Base-by-base conservation (phyloP, 129 eudicot species). In the Kitagawia praeruptora region DNA sequence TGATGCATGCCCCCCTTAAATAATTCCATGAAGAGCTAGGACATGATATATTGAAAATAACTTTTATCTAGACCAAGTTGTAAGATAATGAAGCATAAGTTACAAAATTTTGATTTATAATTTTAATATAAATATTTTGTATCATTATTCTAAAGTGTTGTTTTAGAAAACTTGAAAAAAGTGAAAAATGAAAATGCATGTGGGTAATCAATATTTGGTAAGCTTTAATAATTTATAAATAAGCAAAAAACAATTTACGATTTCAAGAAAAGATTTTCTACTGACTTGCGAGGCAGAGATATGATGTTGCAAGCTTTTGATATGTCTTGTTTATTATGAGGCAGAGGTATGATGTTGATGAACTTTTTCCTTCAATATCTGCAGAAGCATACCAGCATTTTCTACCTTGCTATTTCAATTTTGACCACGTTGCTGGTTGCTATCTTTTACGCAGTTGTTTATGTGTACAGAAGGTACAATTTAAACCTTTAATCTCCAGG, bases 361-460 rank as follows among this genome's bases (percentile, higher is more conserved):
- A 34, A 0, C 23, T 58, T 74, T 27, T 54, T 64, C 46, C 12
- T 71, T 25, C n/a, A 41, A 56, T 31, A 31, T 70, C 37, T 85
- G 87, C 97, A 93, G 95, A 91, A 90, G 90, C 91, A 87, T 78
- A 89, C 97, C 47, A 91, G 83, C 76, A 76, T 89, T 38, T 91
- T 93, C 86, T 91, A 89, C 87, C 79, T 91, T 86, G 89, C 90
- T 80, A 79, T 83, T 64, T 87, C 98, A 56, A 77, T 93, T 85
- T 79, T 93, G 82, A 84, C 83, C 28, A 39, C 88, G 83, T 82
- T 93, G 97, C 79, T 93, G 83, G 87, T 93, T 54, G 93, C 97
- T 44, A 48, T 93, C 80, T 93, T 93, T 84, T 93, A 93, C 85
- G 78, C 79, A 40, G 78, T 91, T 41, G 93, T 93, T 38, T 93